A percentile compares a stretch with the other conserved stretches of the same genome.
phyloP scores from a whole-genome alignment of 148 eudicot genomes.

The Silene conica region DNA sequence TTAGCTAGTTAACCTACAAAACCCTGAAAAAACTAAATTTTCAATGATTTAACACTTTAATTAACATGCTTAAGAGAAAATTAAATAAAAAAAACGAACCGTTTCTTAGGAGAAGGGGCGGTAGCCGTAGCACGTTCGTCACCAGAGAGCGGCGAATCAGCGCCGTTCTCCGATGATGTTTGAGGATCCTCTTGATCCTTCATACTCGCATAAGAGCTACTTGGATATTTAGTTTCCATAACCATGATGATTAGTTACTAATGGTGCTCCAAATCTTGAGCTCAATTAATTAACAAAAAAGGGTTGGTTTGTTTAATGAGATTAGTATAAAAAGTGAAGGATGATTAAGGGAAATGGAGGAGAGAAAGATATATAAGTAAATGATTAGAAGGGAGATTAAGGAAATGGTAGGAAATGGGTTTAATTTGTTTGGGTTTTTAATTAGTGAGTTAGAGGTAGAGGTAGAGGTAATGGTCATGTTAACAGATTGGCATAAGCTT shows the following conservation, averaged over 20 bases:
- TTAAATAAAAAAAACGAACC: slow-evolving; percentile 24
- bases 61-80: not conserved
- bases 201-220: slow-evolving; percentile 15
- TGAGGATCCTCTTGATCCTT: slow-evolving; percentile 56
- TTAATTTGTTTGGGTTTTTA: slow-evolving; percentile 1
- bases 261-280: too few species aligned
- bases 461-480: slow-evolving; percentile 24
- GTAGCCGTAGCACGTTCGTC: slow-evolving; percentile 39
- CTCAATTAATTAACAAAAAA: not conserved
- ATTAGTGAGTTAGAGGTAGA: slow-evolving; percentile 13
- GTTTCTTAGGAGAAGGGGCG: slow-evolving; percentile 51
- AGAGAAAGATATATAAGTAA: not conserved
- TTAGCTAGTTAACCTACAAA: too few species aligned
- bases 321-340: too few species aligned
- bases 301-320: too few species aligned
- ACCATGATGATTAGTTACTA: slow-evolving; percentile 18
- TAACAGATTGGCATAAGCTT: slow-evolving; percentile 23
- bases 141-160: slow-evolving; percentile 35
- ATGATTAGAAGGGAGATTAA: slow-evolving; percentile 19
- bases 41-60: too few species aligned
- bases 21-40: too few species aligned
- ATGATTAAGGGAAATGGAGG: not conserved
- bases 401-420: slow-evolving; percentile 21
- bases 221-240: slow-evolving; percentile 23
- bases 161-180: slow-evolving; percentile 61